These are phyloP conservation scores for Amphirosellinia nigrospora DNA, from an alignment of 495 filamentous ascomycete genomes.

Conservation along the genomic window DNA sequence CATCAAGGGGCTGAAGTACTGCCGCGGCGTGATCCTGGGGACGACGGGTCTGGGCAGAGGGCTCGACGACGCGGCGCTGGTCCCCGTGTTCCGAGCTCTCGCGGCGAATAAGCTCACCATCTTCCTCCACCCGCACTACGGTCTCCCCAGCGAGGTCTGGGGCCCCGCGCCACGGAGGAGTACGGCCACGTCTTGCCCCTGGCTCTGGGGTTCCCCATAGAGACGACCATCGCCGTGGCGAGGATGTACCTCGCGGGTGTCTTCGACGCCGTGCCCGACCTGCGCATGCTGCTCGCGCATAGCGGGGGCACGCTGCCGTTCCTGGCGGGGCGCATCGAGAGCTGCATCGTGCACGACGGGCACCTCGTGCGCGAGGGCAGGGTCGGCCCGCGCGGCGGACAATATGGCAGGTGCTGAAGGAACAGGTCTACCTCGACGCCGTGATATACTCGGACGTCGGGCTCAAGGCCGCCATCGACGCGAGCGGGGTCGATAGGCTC, in stretches of 20 bases:
- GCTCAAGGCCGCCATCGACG: conserved; percentile 72
- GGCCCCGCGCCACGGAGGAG: conserved; percentile 65
- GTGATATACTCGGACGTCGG: conserved; percentile 81
- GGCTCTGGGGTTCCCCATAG: conserved; percentile 87
- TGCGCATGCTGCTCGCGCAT: conserved; percentile 83
- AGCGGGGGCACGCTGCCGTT: conserved; percentile 89
- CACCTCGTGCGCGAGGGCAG: conserved; percentile 63
- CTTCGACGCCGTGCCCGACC: conserved; percentile 75
- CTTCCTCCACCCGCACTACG: conserved; percentile 95
- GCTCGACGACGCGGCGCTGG: conserved; percentile 76
- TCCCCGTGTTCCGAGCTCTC: conserved; percentile 73
- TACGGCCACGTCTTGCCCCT: conserved; percentile 92
- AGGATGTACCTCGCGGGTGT: conserved; percentile 85
- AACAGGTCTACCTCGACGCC: conserved; percentile 91
- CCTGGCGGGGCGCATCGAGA: conserved; percentile 86
- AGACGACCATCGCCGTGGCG: conserved; percentile 90
- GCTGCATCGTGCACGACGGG: conserved; percentile 83
- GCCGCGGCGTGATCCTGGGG: conserved; percentile 86
- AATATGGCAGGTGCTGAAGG: conserved; percentile 80
- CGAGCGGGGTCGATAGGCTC: conserved; percentile 67
- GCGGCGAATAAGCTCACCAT: conserved; percentile 66
- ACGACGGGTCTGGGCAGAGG: conserved; percentile 82
- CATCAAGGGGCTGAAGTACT: conserved; percentile 64
- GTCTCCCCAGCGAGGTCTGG: conserved; percentile 78
- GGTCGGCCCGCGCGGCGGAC: conserved; percentile 56